Conservation (phyloP, 179 eudicot species). For the Carnegiea gigantea region DNA sequence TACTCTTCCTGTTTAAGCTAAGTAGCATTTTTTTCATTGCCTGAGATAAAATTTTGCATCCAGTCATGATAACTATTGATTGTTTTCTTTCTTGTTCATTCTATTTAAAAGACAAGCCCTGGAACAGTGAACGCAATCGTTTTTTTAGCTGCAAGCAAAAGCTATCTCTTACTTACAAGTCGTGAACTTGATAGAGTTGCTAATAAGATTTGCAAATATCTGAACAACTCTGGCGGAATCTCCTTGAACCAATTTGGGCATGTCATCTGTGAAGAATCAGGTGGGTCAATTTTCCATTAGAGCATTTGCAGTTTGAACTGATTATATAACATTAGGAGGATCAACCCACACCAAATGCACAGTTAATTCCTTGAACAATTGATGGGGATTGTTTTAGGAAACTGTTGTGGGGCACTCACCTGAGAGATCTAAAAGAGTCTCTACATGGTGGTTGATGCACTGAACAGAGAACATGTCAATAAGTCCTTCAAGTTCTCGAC, state of each 20-base stretch:
- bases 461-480: slow-evolving; percentile 97
- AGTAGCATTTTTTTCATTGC: neutral
- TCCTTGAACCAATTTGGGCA: slow-evolving; percentile 86
- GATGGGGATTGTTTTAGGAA: neutral
- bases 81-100: neutral
- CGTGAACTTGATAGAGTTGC: slow-evolving; percentile 96
- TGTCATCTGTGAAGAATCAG: slow-evolving; percentile 61
- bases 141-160: neutral
- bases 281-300: neutral
- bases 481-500: slow-evolving; percentile 95
- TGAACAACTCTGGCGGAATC: slow-evolving; percentile 95
- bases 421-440: slow-evolving; percentile 83
- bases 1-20: neutral
- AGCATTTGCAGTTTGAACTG: too few relatives aligned
- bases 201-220: slow-evolving; percentile 91
- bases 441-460: slow-evolving; percentile 89
- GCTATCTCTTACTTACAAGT: slow-evolving; percentile 51
- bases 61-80: too few relatives aligned
- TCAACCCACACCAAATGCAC: neutral
- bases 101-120: neutral
- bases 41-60: neutral
- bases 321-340: neutral
- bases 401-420: slow-evolving; percentile 37
- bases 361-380: neutral
- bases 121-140: neutral